Conservation (phyloP, 164 flowering plant species). For the Brasenia schreberi region DNA sequence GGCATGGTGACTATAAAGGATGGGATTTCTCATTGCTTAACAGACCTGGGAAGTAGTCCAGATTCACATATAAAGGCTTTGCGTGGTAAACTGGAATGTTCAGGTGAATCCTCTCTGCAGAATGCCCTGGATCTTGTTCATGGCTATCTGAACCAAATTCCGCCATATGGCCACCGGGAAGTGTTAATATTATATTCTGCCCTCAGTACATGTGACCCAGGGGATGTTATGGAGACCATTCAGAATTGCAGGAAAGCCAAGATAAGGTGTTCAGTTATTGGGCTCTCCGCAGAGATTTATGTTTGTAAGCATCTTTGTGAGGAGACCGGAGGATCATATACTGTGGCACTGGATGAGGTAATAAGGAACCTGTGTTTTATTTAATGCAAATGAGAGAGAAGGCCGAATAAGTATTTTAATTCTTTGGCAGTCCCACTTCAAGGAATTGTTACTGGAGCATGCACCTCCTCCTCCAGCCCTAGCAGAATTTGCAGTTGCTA, state of each 20-base stretch:
- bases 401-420: background rate
- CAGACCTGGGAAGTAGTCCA: conserved; percentile 95
- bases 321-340: conserved; percentile 84
- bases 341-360: conserved; percentile 85
- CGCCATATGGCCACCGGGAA: conserved; percentile 92
- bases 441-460: conserved; percentile 76
- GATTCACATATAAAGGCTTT: conserved; percentile 82
- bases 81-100: conserved; percentile 64
- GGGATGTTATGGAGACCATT: conserved; percentile 77
- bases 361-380: background rate
- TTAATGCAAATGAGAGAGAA: background rate
- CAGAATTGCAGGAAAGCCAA: conserved; percentile 76
- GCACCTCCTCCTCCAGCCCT: conserved; percentile 98
- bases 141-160: conserved; percentile 66
- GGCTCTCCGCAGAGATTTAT: conserved; percentile 85
- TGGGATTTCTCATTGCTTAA: conserved; percentile 75
- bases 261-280: conserved; percentile 86
- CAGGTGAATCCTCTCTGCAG: conserved; percentile 89
- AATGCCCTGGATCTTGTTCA: conserved; percentile 81
- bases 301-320: conserved; percentile 89
- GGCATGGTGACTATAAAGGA: conserved; percentile 68
- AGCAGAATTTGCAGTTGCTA: conserved; percentile 84
- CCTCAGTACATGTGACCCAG: conserved; percentile 93
- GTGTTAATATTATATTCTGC: conserved; percentile 79
- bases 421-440: conserved; percentile 56